These are phyloP conservation scores for Fallopia convolvulus DNA, from an alignment of 148 eudicot genomes.

Conservation along the genomic window DNA sequence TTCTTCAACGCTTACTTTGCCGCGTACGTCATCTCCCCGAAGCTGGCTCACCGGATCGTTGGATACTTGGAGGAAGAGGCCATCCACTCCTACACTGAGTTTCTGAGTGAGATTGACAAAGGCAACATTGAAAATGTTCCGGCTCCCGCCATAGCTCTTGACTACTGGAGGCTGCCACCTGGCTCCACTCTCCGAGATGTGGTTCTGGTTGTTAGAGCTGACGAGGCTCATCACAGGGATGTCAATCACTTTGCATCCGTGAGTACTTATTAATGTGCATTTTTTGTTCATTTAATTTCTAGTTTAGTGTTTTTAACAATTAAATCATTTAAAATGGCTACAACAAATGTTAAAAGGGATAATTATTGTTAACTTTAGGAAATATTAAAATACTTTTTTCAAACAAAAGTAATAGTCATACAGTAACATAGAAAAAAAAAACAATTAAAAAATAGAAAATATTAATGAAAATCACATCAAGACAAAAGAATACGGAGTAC, in stretches of 20 bases:
- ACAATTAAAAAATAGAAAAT: no score
- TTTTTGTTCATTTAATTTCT: no score
- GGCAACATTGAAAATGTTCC: slow-evolving; percentile 63
- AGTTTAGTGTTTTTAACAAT: no score
- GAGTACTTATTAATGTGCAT: neutral
- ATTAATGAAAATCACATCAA: no score
- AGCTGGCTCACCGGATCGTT: slow-evolving; percentile 65
- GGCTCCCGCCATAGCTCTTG: slow-evolving; percentile 81
- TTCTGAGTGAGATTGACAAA: slow-evolving; percentile 60
- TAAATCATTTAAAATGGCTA: no score
- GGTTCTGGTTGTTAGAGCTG: slow-evolving; percentile 70
- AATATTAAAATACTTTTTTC: no score
- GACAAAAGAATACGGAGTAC: no score
- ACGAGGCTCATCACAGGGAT: slow-evolving; percentile 92
- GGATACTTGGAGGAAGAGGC: slow-evolving; percentile 92
- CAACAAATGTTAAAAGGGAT: no score
- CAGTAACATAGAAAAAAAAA: no score
- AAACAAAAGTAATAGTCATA: no score
- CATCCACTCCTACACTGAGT: slow-evolving; percentile 78
- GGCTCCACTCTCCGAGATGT: slow-evolving; percentile 61
- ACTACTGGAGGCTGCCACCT: slow-evolving; percentile 64
- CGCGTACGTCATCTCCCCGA: slow-evolving; percentile 60
- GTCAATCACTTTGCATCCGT: slow-evolving; percentile 93
- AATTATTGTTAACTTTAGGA: no score
- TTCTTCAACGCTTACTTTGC: slow-evolving; percentile 83